Base-by-base conservation (phyloP, 129 eudicot species). In the Gnaphalium uliginosum region DNA sequence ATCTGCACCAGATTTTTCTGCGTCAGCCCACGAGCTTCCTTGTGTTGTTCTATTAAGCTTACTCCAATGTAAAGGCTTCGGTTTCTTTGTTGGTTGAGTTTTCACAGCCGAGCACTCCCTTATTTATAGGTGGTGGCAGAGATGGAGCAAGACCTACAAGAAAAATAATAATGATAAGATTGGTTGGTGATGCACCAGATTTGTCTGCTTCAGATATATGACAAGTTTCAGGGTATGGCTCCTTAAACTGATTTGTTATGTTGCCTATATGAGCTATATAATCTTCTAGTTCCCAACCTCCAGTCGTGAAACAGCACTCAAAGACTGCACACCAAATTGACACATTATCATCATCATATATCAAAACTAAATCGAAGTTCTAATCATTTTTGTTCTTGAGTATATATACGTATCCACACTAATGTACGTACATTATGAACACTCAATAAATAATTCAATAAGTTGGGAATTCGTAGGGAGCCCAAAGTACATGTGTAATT, bases 21-120 rank as follows among this genome's bases (percentile, higher is more conserved):
- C 67, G 74, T 95, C 97, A 13, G 93, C 97, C 99, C 99, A 95
- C 85, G 91, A 81, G 82, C 99, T 91, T 82, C 96, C 99, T 85
- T 85, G 85, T 76, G 86, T 91, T 68, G 92, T 91, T 83, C 83
- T 89, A n/a, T 89, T 78, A 33, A 95, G 37, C 76, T 95, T 95
- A 64, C 83, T 72, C 99, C 99, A 95, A 83, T 95, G 96, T 77
- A 91, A 86, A 30, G 99, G 96, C 87, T 91, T 95, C 81, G 89
- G 73, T 81, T 88, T 90, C 80, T 88, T 90, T 32, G 76, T 27
- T 35, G 88, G 96, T 68, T 79, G 81, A 72, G 21, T 71, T 72
- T 74, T 88, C 58, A 82, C 77, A 56, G 83, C 73, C 10, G 50
- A 54, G 69, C 27, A 51, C 85, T 57, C 89, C 90, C 58, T 82